A percentile compares a stretch with the other conserved stretches of the same genome.
Conservation (phyloP, 805 yeast species). For the Metschnikowia noctiluminum region DNA sequence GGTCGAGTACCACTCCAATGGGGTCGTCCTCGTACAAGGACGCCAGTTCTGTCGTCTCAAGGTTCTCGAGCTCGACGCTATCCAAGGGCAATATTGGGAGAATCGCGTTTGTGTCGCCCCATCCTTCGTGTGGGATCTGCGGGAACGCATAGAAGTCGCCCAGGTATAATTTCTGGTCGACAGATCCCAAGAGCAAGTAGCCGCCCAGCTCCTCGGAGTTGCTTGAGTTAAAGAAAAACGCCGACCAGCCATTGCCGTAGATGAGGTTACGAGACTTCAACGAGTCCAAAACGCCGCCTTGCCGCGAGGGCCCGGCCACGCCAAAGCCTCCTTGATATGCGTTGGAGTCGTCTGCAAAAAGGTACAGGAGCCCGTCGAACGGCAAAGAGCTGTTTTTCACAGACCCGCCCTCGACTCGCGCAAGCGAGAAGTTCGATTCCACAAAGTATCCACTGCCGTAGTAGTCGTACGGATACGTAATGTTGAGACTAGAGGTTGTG, state of each 20-base stretch:
- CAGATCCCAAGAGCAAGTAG: constrained; percentile 54
- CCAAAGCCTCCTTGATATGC: constrained; percentile 35
- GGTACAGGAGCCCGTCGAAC: constrained; percentile 26
- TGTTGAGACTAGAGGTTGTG: constrained; percentile 7
- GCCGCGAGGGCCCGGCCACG: constrained; percentile 26
- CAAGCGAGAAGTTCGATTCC: constrained; percentile 23
- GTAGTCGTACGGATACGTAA: constrained; percentile 30
- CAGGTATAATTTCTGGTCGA: constrained; percentile 43
- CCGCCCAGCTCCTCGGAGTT: constrained; percentile 20
- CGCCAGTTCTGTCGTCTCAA: constrained; percentile 31
- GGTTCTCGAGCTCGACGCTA: constrained; percentile 26
- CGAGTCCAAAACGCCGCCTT: constrained; percentile 28
- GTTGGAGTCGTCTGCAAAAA: constrained; percentile 23
- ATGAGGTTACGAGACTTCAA: constrained; percentile 22
- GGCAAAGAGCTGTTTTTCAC: constrained; percentile 2
- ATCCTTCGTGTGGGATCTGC: constrained; percentile 39
- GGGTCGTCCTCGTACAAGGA: constrained; percentile 33
- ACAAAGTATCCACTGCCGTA: constrained; percentile 27
- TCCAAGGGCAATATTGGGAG: constrained; percentile 29
- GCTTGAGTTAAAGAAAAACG: constrained; percentile 19
- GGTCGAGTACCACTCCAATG: constrained; percentile 57
- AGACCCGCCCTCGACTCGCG: not conserved
- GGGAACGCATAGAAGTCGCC: constrained; percentile 51
- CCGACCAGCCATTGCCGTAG: constrained; percentile 31
- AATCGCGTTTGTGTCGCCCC: constrained; percentile 15